A percentile compares a stretch with the other conserved stretches of the same genome.
Conservation (phyloP, 257 asterid species). For the Eustoma russellianum region DNA sequence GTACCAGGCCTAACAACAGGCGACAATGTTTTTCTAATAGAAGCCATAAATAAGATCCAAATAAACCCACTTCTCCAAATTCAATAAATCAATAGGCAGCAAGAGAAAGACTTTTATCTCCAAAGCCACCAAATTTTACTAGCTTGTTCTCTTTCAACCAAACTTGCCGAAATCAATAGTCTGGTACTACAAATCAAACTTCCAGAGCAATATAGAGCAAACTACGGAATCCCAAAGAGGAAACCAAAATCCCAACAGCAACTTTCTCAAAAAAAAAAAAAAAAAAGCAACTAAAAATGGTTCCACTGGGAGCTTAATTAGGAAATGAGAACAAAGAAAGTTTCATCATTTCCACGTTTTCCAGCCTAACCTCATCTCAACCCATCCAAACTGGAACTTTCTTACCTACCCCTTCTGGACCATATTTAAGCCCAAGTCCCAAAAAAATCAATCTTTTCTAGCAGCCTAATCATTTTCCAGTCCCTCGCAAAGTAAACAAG, state of each 20-base stretch:
- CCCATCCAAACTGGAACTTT: neutral
- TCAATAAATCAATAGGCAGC: neutral
- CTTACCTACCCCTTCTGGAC: neutral
- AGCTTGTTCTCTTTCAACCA: neutral
- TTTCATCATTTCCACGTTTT: constrained; percentile 1
- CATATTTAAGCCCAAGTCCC: neutral
- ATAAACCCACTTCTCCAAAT: neutral
- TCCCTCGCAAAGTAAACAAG: neutral
- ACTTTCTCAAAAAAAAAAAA: neutral
- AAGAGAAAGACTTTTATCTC: neutral
- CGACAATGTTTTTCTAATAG: constrained; percentile 54
- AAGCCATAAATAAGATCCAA: constrained; percentile 39
- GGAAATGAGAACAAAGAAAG: too few relatives aligned
- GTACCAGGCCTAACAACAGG: constrained; percentile 52
- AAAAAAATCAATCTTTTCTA: neutral
- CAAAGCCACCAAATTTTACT: neutral
- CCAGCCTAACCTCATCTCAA: constrained; percentile 1
- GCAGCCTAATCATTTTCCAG: neutral
- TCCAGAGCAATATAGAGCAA: too few relatives aligned
- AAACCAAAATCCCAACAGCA: neutral
- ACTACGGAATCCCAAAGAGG: too few relatives aligned
- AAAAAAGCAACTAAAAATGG: neutral
- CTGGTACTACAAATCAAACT: too few relatives aligned
- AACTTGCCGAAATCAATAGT: constrained; percentile 5
- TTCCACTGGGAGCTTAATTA: neutral